These are phyloP conservation scores for Magnaporthales sp. DNA, from an alignment of 2,329 filamentous ascomycete species.

Conservation along the genomic window DNA sequence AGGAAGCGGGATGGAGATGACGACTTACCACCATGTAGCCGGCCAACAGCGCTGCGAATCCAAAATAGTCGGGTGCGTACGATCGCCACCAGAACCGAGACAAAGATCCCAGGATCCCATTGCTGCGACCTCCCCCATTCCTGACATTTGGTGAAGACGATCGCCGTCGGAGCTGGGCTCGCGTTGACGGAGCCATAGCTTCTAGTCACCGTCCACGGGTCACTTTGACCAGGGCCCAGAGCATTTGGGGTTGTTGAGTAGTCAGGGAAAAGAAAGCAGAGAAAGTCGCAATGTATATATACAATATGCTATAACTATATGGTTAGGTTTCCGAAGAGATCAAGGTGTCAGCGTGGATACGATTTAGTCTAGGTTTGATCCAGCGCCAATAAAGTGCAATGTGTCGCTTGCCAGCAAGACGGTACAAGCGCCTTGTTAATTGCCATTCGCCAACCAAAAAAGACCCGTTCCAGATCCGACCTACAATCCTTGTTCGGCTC, in stretches of 20 bases:
- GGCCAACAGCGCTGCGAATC: constrained; percentile 60
- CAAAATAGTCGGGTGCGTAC: constrained; percentile 83
- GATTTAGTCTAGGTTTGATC: no score
- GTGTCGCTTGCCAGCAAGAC: not conserved
- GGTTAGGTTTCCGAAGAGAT: not conserved
- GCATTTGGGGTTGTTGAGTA: constrained; percentile 19
- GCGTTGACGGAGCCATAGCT: constrained; percentile 28
- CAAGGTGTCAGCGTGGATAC: not conserved
- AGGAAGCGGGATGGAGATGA: constrained; percentile 12
- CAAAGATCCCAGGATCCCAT: constrained; percentile 21
- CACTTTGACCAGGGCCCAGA: constrained; percentile 25
- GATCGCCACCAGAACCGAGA: constrained; percentile 54
- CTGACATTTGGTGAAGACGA: no score
- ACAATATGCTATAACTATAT: not conserved
- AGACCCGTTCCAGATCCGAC: not conserved
- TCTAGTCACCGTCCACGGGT: constrained; percentile 34
- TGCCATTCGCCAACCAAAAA: not conserved
- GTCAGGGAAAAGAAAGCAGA: not conserved
- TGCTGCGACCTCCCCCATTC: constrained; percentile 10
- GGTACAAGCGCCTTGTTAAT: no score
- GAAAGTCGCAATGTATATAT: not conserved
- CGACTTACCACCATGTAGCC: constrained; percentile 53
- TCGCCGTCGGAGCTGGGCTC: no score
- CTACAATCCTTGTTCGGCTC: not conserved
- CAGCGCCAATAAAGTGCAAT: no score